Base-by-base conservation (phyloP, 495 filamentous ascomycete species). In the Hyaloscypha hepaticicola region DNA sequence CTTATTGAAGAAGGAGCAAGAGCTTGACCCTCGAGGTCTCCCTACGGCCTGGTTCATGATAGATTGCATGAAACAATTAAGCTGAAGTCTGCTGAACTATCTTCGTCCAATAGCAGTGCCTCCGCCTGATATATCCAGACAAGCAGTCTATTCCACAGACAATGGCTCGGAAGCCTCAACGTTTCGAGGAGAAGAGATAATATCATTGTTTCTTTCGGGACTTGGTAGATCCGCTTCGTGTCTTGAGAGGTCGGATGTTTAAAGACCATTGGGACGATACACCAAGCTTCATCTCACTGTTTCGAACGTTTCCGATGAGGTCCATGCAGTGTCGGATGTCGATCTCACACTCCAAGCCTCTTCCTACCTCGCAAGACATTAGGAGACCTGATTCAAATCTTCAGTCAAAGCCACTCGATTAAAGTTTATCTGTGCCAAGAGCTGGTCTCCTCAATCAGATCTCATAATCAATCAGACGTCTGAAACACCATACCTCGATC, bases 301-400 rank as follows among this genome's bases (percentile, higher is more conserved):
- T 72, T 72, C 66, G 61, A 68, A 65, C 55, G 64, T 67, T 67
- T 60, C 69, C 60, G 45, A 64, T 60, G 58, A 65, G 63, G 69
- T 72, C 69, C 67, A 72, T 69, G 69, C 69, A 72, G 65, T 65
- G 62, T 67, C 65, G 58, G 68, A 67, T 29, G 57, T 60, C 62
- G 55, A 59, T 65, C 58, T 31, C 31, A 66, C 38, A 61, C 63
- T 56, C 50, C 56, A 64, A 55, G 33, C 52, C 63, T 66, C 60
- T 55, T 38, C 52, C 33, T 52, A 29, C 50, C 60, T 68, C 55
- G 61, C 65, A 65, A 66, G 60, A 65, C 31, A 29, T 52, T 60
- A 59, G 57, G 66, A 60, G 28, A 58, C 65, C 57, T 65, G 62
- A 60, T 63, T 66, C 63, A 58, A 24, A 57, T n/a, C 28, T 55